A percentile compares a stretch with the other conserved stretches of the same genome.
Evolutionary conservation across 2,329 filamentous ascomycete genomes (phyloP).

Genomic region (Aphanocladium album): DNA sequence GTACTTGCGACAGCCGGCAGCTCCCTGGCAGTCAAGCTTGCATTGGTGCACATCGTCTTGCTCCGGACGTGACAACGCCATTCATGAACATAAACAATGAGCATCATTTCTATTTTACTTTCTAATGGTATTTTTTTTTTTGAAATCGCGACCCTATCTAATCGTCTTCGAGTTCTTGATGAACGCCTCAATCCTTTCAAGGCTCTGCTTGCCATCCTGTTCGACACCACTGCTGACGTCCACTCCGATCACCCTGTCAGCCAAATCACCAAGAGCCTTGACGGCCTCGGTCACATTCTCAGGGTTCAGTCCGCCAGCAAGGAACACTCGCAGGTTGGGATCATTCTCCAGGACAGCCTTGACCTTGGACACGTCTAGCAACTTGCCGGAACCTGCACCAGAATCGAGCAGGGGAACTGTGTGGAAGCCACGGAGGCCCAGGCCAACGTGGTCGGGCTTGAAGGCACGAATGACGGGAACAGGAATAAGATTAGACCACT

Average conservation of each 20-base stretch:
- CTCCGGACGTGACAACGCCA: no score
- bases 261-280: slow-evolving; percentile 53
- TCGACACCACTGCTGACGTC: slow-evolving; percentile 96
- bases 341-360: slow-evolving; percentile 62
- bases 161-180: slow-evolving; percentile 66
- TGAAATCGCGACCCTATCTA: slow-evolving; percentile 30
- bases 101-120: background rate
- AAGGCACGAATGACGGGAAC: slow-evolving; percentile 89
- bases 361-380: slow-evolving; percentile 67
- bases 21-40: no score
- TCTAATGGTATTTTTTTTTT: background rate
- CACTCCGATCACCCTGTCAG: slow-evolving; percentile 67
- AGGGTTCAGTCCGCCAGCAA: slow-evolving; percentile 80
- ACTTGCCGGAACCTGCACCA: slow-evolving; percentile 75
- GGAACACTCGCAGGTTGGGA: slow-evolving; percentile 64
- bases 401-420: slow-evolving; percentile 81
- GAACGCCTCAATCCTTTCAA: slow-evolving; percentile 77
- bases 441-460: slow-evolving; percentile 65
- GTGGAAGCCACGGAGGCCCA: slow-evolving; percentile 75
- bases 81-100: background rate
- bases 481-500: slow-evolving; percentile 85
- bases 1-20: background rate
- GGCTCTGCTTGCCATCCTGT: slow-evolving; percentile 70
- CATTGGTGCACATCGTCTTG: background rate
- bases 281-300: slow-evolving; percentile 71